Evolutionary conservation across 2,329 filamentous ascomycete species (phyloP).

Genomic region (Cordyceps tenuipes): DNA sequence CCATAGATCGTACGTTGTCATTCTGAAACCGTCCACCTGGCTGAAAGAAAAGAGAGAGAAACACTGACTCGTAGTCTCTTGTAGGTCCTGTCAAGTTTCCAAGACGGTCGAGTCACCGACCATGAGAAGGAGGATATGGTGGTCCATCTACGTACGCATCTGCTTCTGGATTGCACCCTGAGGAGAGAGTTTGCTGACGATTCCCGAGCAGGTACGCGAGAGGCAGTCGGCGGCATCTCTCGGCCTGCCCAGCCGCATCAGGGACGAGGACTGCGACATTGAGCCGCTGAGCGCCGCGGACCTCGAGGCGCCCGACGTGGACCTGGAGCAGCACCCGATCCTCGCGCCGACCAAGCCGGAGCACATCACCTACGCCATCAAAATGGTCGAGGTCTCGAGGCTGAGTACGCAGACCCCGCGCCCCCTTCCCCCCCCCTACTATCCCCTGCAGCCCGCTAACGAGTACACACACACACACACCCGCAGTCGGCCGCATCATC

Average conservation of each 20-base stretch:
- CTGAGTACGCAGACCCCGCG: constrained; percentile 21
- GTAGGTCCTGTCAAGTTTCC: constrained; percentile 20
- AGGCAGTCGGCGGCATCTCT: constrained; percentile 29
- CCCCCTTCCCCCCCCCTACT: not conserved
- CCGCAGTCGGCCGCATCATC: constrained; percentile 27
- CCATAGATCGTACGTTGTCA: constrained; percentile 29
- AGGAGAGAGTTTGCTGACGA: constrained; percentile 8
- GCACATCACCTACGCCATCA: constrained; percentile 28
- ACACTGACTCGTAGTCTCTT: not conserved
- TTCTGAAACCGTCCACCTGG: not conserved
- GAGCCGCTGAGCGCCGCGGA: constrained; percentile 25
- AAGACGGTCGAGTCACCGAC: constrained; percentile 21
- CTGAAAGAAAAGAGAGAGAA: not conserved
- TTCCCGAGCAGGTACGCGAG: constrained; percentile 24
- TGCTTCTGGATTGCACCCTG: too few relatives aligned
- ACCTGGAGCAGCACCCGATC: constrained; percentile 15
- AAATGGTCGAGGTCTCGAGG: constrained; percentile 30
- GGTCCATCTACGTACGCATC: constrained; percentile 41
- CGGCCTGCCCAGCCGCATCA: constrained; percentile 28
- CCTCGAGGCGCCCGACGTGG: constrained; percentile 22
- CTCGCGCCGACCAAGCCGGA: constrained; percentile 24
- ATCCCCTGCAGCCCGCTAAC: not conserved
- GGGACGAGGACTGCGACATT: constrained; percentile 32
- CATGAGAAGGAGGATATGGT: constrained; percentile 42
- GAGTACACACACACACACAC: too few relatives aligned